These are phyloP conservation scores for Cairneyella variabilis DNA, from an alignment of 495 filamentous ascomycete genomes.

Conservation along the genomic window DNA sequence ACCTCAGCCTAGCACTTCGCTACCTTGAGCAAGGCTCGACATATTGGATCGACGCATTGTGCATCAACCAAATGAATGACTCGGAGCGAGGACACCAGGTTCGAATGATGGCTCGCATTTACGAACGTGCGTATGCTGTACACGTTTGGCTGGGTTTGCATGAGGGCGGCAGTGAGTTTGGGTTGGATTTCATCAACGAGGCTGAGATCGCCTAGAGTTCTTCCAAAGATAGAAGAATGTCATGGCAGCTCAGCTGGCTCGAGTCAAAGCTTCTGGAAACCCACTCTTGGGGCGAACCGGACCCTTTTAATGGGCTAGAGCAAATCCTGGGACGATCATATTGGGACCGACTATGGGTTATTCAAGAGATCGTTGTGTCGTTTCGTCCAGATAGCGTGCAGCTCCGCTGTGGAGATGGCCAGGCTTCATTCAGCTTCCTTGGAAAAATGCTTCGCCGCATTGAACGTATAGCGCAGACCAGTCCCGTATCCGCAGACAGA, in stretches of 20 bases:
- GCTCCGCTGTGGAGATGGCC: too few species aligned
- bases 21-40: not conserved
- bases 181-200: not conserved
- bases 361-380: not conserved
- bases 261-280: too few species aligned
- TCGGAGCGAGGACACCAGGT: not conserved
- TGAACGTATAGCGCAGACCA: too few species aligned
- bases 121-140: not conserved
- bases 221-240: too few species aligned
- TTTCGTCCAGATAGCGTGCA: not conserved
- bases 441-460: too few species aligned
- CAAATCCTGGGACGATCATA: not conserved
- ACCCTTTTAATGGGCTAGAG: too few species aligned
- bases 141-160: not conserved
- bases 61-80: not conserved
- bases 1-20: not conserved
- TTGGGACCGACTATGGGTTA: not conserved
- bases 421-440: too few species aligned
- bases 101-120: not conserved
- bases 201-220: too few species aligned
- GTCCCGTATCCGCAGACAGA: too few species aligned
- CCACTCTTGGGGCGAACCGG: too few species aligned
- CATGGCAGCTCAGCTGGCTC: too few species aligned
- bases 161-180: not conserved
- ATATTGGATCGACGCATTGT: not conserved